phyloP scores from a whole-genome alignment of 2,329 filamentous ascomycete genomes.

The Hypoxylon sp. region DNA sequence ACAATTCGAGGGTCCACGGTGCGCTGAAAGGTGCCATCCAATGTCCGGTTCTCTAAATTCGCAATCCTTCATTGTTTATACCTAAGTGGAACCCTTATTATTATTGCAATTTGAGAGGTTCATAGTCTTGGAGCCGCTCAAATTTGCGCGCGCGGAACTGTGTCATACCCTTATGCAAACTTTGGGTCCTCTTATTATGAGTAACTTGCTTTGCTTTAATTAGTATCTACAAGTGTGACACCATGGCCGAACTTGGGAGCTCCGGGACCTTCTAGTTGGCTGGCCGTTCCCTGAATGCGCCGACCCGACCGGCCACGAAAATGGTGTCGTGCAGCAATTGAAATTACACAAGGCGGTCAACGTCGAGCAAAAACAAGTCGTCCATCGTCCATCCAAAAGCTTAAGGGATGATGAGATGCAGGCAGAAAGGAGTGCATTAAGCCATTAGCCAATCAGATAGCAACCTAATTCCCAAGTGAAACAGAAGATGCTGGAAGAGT shows the following conservation, averaged over 20 bases:
- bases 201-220: slow-evolving; percentile 9
- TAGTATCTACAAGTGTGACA: slow-evolving; percentile 33
- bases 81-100: slow-evolving; percentile 28
- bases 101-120: slow-evolving; percentile 10
- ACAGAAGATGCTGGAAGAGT: slow-evolving; percentile 58
- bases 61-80: slow-evolving; percentile 31
- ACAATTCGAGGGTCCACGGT: slow-evolving; percentile 39
- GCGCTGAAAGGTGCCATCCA: slow-evolving; percentile 35
- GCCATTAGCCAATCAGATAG: slow-evolving; percentile 52
- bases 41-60: slow-evolving; percentile 32
- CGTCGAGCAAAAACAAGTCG: slow-evolving; percentile 40
- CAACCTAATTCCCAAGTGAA: slow-evolving; percentile 52
- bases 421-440: slow-evolving; percentile 59
- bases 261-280: slow-evolving; percentile 16
- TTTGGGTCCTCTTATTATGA: slow-evolving; percentile 7
- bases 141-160: slow-evolving; percentile 23
- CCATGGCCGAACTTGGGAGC: slow-evolving; percentile 23
- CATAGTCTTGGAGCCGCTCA: slow-evolving; percentile 24
- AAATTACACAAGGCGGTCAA: slow-evolving; percentile 51
- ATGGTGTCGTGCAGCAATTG: slow-evolving; percentile 43
- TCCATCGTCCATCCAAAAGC: slow-evolving; percentile 5
- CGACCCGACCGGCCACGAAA: slow-evolving; percentile 32
- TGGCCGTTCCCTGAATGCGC: slow-evolving; percentile 29
- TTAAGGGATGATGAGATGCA: slow-evolving; percentile 52
- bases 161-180: slow-evolving; percentile 32